Conservation (phyloP, 148 eudicot genomes). For the Fallopia convolvulus region DNA sequence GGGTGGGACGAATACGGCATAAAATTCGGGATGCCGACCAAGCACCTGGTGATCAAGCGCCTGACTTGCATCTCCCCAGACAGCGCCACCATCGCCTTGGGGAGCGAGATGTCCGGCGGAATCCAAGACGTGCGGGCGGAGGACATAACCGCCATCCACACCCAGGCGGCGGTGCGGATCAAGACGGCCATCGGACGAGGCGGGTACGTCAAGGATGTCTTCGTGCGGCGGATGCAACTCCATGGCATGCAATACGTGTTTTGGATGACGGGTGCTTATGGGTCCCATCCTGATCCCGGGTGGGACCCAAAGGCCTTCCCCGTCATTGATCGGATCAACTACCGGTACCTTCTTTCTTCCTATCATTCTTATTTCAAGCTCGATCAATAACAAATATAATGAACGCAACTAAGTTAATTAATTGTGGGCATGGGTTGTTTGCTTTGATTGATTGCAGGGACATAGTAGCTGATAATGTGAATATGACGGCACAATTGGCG, state of each 20-base stretch:
- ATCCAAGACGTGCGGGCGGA: slow-evolving; percentile 60
- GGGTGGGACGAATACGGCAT: slow-evolving; percentile 95
- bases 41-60: slow-evolving; percentile 47
- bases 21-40: slow-evolving; percentile 57
- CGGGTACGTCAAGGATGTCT: slow-evolving; percentile 60
- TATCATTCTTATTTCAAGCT: background rate
- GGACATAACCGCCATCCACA: slow-evolving; percentile 55
- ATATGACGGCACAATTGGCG: slow-evolving; percentile 48
- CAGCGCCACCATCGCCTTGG: slow-evolving; percentile 81
- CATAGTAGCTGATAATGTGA: slow-evolving; percentile 52
- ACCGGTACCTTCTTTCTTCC: slow-evolving; percentile 5
- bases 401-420: no score
- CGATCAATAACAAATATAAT: no score
- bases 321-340: slow-evolving; percentile 41
- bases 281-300: slow-evolving; percentile 42
- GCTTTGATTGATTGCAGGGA: slow-evolving; percentile 16
- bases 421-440: no score
- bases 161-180: slow-evolving; percentile 58
- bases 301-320: slow-evolving; percentile 77
- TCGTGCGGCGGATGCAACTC: slow-evolving; percentile 39
- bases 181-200: slow-evolving; percentile 76
- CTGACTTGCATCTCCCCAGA: slow-evolving; percentile 85
- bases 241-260: slow-evolving; percentile 77
- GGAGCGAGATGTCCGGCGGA: slow-evolving; percentile 96
- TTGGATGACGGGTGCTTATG: slow-evolving; percentile 77